A percentile compares a stretch with the other conserved stretches of the same genome.
Evolutionary conservation across 164 flowering plant genomes (phyloP).

Genomic region (Stephania yunnanensis): DNA sequence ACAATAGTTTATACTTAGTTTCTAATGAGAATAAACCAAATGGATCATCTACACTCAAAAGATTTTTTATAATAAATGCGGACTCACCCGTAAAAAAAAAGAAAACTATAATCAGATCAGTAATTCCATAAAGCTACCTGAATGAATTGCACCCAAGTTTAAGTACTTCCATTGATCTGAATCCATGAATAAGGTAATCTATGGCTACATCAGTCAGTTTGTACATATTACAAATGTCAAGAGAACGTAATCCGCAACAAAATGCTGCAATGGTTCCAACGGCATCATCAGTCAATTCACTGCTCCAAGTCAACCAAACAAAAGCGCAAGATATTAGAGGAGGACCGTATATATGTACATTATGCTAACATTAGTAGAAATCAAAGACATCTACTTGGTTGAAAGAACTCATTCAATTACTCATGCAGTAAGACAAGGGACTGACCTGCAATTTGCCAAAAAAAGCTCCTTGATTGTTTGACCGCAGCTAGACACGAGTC

Average conservation of each 20-base stretch:
- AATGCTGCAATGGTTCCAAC: slow-evolving; percentile 47
- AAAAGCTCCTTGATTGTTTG: slow-evolving; percentile 57
- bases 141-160: slow-evolving; percentile 55
- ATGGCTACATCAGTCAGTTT: slow-evolving; percentile 70
- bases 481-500: slow-evolving; percentile 38
- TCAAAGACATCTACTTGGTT: neutral
- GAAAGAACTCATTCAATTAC: neutral
- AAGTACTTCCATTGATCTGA: slow-evolving; percentile 42
- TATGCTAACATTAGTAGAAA: neutral
- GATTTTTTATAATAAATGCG: too few species aligned
- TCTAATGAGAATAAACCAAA: neutral
- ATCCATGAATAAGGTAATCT: slow-evolving; percentile 66
- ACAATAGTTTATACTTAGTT: slow-evolving; percentile 7
- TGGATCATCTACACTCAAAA: too few species aligned
- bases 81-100: neutral
- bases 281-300: slow-evolving; percentile 72
- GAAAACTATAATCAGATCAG: neutral
- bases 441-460: slow-evolving; percentile 65
- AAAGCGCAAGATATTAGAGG: neutral
- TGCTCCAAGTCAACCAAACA: slow-evolving; percentile 27
- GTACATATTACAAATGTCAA: slow-evolving; percentile 51
- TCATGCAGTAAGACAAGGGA: slow-evolving; percentile 7
- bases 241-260: slow-evolving; percentile 48
- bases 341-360: neutral
- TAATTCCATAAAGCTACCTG: slow-evolving; percentile 42